Conservation (phyloP, 2,329 filamentous ascomycete genomes). For the Ceratocystis destructans region DNA sequence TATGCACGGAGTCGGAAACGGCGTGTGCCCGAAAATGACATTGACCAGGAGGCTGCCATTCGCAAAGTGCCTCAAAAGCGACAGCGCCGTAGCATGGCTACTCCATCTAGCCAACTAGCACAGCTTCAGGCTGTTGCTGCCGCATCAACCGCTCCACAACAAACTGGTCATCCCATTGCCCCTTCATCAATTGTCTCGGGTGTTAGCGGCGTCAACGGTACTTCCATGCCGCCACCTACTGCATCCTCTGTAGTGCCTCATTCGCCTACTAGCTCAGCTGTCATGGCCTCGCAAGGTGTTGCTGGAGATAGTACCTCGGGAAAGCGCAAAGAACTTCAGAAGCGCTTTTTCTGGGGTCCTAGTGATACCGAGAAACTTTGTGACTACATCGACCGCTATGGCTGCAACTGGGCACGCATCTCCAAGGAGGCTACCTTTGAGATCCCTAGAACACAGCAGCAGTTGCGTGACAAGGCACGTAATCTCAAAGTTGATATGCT, state of each 20-base stretch:
- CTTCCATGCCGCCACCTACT: neutral
- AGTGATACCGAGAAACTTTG: slow-evolving; percentile 17
- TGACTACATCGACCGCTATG: slow-evolving; percentile 18
- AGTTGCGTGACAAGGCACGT: slow-evolving; percentile 44
- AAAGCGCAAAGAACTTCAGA: slow-evolving; percentile 15
- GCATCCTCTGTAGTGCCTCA: slow-evolving; percentile 4
- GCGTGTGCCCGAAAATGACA: slow-evolving; percentile 11
- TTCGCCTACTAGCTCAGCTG: neutral
- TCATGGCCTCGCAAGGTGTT: neutral
- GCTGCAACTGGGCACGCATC: slow-evolving; percentile 20
- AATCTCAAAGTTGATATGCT: slow-evolving; percentile 42
- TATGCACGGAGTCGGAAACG: slow-evolving; percentile 17
- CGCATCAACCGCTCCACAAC: neutral
- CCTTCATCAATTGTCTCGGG: neutral
- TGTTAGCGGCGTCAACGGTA: neutral
- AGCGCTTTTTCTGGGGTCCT: slow-evolving; percentile 22
- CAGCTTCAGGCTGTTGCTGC: slow-evolving; percentile 13
- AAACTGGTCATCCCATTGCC: neutral
- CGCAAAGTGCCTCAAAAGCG: slow-evolving; percentile 19
- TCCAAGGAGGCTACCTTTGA: slow-evolving; percentile 17
- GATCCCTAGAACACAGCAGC: slow-evolving; percentile 38
- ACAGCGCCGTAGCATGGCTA: slow-evolving; percentile 17
- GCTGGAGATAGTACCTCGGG: slow-evolving; percentile 16
- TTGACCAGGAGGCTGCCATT: neutral
- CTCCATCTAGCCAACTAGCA: slow-evolving; percentile 15